Evolutionary conservation across 1,284 basidiomycete genomes (phyloP), one percentile per base, ranked within the genome.

Genomic region (Violaceomyces palustris): DNA sequence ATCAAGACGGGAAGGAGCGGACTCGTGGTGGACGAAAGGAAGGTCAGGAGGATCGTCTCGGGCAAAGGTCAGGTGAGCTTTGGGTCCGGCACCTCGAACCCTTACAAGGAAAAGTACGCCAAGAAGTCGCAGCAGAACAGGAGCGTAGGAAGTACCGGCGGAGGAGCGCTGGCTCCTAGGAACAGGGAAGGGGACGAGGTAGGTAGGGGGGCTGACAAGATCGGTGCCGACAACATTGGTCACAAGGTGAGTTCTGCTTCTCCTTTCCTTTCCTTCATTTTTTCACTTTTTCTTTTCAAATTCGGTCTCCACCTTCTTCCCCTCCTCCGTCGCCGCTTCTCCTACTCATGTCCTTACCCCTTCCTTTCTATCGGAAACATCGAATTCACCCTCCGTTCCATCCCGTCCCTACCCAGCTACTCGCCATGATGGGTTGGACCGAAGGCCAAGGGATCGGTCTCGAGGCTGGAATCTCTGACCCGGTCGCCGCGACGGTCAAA

Each of bases 371-470:
- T n/a, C n/a, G n/a, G n/a, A n/a, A n/a, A n/a, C n/a, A n/a, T n/a
- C n/a, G n/a, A n/a, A n/a, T n/a, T n/a, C n/a, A n/a, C n/a, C n/a
- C n/a, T n/a, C n/a, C n/a, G n/a, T n/a, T 17, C 17, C n/a, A n/a
- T n/a, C n/a, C n/a, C n/a, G n/a, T n/a, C n/a, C n/a, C n/a, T n/a
- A n/a, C 22, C 17, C 45, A 46, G 39, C 48, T 72, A 28, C 58
- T 72, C 25, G 51, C 57, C 5, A 64, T 61, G 17, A 72, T 72
- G 70, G 70, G 70, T 14, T 72, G 70, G 69, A 53, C 45, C 11
- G 61, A 66, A 31, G 69, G 69, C 29, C 46, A 42, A 21, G 69
- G 69, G 6, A 58, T 72, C 10, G 69, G 69, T 23, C 53, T 48
- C 31, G 52, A 56, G 15, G 47, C 50, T n/a, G 69, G 69, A 10